Evolutionary conservation across 495 filamentous ascomycete species (phyloP), one percentile per base, ranked within the genome.

Genomic region (Filosporella fistucella): DNA sequence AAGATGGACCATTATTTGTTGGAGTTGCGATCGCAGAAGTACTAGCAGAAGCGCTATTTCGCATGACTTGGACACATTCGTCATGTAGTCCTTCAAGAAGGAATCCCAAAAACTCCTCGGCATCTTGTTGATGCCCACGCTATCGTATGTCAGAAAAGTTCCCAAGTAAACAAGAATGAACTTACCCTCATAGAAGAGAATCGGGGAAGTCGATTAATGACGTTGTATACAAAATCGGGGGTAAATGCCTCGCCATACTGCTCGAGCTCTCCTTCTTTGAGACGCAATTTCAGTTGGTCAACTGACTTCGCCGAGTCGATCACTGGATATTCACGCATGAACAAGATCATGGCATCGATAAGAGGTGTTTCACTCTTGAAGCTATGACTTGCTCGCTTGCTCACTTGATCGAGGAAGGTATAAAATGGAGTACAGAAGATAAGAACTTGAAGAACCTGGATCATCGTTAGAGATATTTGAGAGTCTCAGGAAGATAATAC

Each of bases 101-200:
- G 56, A 97, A 96, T 0, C 93, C 94, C 6, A 98, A 71, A 63
- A 98, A 98, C 52, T 98, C 93, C 62, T 98, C 89, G 8, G 94
- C 94, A 69, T 98, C 93, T 73, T 98, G 91, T 61, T 98, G 93
- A 48, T 97, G 94, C 1, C 93, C 93, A 40, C 90, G 85, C 54
- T 60, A 41, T 11, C 47, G 9, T 18, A 13, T 34, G 25, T 55
- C 28, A 38, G 45, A 17, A 26, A 20, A 49, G 33, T 36, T 11
- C 17, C 6, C 4, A 43, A 9, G 41, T 28, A 17, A 5, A 16
- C 12, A 9, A 35, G 11, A 30, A 38, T 16, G 83, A 24, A 48
- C 49, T 49, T 43, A 60, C 57, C 60, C 85, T 78, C 93, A 98
- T 96, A 57, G 85, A 84, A 17, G 88, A 77, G 66, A 98, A 97